Evolutionary conservation across 768 basidiomycete species (phyloP), one percentile per base, ranked within the genome.

Genomic region (Mycena indigotica): DNA sequence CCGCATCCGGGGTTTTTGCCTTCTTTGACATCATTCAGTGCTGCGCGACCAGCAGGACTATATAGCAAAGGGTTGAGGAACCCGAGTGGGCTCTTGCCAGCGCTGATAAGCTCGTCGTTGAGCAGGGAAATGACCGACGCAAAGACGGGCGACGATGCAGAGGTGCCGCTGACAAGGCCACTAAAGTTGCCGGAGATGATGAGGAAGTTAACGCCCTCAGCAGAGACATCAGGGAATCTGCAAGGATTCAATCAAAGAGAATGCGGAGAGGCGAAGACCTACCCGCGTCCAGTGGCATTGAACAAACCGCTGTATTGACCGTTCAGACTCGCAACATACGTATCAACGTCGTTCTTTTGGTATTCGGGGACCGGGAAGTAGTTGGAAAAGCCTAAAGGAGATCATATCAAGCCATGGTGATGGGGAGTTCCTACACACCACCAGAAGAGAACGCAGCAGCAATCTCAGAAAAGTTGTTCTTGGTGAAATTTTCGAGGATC

Each of bases 81-180:
- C 8, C 56, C 56, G 44, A 57, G 51, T 2, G 51, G 50, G 32
- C 17, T n/a, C 25, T 57, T 57, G 4, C 51, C 51, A 10, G 50
- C 50, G 5, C 50, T 29, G 50, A 57, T 44, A 51, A 57, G 56
- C 50, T 57, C 50, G 50, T 52, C 56, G 44, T 57, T 57, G n/a
- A 57, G 65, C 59, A 80, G 73, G 3, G 77, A 66, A n/a, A 80
- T 64, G 55, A 81, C 66, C 38, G 70, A 70, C 1, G 79, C 73
- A 56, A 84, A 78, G 1, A 77, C 72, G 1, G 81, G 82, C 6
- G 75, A 45, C 0, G 79, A 32, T 2, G 74, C 73, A 16, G 80
- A 80, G 4, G 81, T 83, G 39, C 82, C 82, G 2, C 56, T 67
- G 30, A 74, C 65, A 2, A 58, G 44, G 12, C 16, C 13, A 28